Evolutionary conservation across 1,139 yeast species (phyloP), one percentile per base, ranked within the genome.

Genomic region (Yamadazyma mexicana): DNA sequence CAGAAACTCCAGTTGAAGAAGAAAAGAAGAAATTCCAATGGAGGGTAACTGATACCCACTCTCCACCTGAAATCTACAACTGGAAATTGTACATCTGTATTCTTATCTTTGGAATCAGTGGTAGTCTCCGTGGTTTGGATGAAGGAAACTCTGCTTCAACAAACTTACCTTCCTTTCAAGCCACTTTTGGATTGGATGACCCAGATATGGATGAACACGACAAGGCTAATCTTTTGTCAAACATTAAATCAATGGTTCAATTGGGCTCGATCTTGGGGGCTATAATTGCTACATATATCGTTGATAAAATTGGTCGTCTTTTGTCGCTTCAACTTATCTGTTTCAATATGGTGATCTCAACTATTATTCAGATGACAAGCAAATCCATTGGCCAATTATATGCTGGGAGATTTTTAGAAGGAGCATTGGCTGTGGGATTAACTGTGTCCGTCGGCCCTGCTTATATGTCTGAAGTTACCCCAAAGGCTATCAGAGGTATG

Each of bases 111-210:
- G 83, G 82, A 30, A 51, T 77, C 11, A 55, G 76, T 34, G 81
- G 83, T 5, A 64, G 73, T 12, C 79, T 80, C 9, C 58, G 82
- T 51, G 83, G 83, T n/a, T 68, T 66, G 38, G 83, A 77, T 51
- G 82, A 77, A 52, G 83, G 82, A 30, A 60, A 61, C 42, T 61
- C 63, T 15, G 52, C 77, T 11, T 79, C 79, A 8, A 56, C 66
- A 2, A 61, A 69, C 28, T 66, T 73, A 2, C 77, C 69, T 45
- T 56, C 72, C 2, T 77, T 77, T 52, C 54, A 51, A 32, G 35
- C 49, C 2, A 59, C 55, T 42, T 75, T 75, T 46, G 78, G 77
- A 3, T 59, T 76, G 22, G 44, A 50, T 12, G 77, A 73, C 46
- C 51, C 59, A 7, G 46, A 52, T 23, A 69, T 64, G 45, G 38